phyloP scores from a whole-genome alignment of 148 eudicot species.

The Mesembryanthemum crystallinum region DNA sequence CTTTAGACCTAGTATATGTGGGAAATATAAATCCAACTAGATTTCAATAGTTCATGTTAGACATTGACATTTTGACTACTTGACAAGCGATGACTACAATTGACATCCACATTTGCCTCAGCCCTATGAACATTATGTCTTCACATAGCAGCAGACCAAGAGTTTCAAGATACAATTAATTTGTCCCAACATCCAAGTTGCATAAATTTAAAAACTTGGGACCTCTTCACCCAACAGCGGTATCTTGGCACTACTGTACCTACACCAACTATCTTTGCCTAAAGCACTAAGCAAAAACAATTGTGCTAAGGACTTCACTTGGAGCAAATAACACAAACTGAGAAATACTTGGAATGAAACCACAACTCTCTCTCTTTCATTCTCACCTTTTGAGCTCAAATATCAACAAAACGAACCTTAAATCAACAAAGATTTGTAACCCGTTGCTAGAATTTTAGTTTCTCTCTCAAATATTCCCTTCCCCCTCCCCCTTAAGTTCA shows the following conservation, averaged over 20 bases:
- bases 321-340: not conserved
- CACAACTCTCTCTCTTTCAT: not conserved
- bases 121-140: not conserved
- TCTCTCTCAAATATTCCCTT: too few species aligned
- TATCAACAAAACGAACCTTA: not conserved
- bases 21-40: not conserved
- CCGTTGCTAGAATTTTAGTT: too few species aligned
- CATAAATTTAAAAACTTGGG: not conserved
- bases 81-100: not conserved
- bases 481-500: too few species aligned
- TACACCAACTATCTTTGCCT: not conserved
- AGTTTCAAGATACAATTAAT: not conserved
- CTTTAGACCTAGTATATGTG: not conserved
- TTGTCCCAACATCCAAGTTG: not conserved
- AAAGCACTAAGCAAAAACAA: not conserved
- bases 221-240: not conserved
- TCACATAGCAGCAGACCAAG: not conserved
- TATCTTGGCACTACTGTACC: not conserved
- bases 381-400: not conserved
- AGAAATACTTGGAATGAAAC: too few species aligned
- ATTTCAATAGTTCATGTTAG: not conserved
- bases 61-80: not conserved
- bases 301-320: not conserved
- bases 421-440: not conserved
- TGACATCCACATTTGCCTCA: not conserved